Evolutionary conservation across 192 early-diverging fungal species (phyloP).

Genomic region (Podila epicladia): DNA sequence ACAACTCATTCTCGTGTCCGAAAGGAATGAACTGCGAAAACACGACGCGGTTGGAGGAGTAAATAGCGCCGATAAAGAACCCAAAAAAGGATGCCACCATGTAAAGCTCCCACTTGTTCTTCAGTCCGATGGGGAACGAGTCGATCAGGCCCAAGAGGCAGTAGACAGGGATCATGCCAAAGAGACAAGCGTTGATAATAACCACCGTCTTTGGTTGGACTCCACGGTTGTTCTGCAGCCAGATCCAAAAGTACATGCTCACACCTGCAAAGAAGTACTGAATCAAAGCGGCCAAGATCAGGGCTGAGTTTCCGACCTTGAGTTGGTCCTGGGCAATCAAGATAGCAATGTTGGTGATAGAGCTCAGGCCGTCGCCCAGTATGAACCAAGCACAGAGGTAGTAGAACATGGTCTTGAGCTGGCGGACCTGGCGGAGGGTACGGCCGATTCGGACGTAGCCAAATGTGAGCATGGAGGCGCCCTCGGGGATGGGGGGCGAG

Average conservation of each 20-base stretch:
- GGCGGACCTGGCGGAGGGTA: slow-evolving; percentile 51
- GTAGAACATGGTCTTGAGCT: slow-evolving; percentile 61
- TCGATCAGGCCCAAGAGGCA: slow-evolving; percentile 66
- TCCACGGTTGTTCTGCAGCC: slow-evolving; percentile 58
- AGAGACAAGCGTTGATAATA: slow-evolving; percentile 58
- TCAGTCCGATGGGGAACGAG: slow-evolving; percentile 58
- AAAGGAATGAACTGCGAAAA: slow-evolving; percentile 71
- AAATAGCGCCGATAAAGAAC: slow-evolving; percentile 66
- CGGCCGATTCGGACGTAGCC: slow-evolving; percentile 46
- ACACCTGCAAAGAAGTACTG: slow-evolving; percentile 60
- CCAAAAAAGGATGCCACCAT: slow-evolving; percentile 66
- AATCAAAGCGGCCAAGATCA: slow-evolving; percentile 64
- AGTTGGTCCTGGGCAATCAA: slow-evolving; percentile 64
- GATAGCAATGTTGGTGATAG: slow-evolving; percentile 60
- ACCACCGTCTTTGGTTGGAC: slow-evolving; percentile 62
- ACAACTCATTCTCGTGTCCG: slow-evolving; percentile 77
- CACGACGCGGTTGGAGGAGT: slow-evolving; percentile 66
- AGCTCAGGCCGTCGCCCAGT: slow-evolving; percentile 70
- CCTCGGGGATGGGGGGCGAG: slow-evolving; percentile 54
- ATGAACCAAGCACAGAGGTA: slow-evolving; percentile 79
- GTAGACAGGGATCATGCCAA: slow-evolving; percentile 65
- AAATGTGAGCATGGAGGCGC: slow-evolving; percentile 48
- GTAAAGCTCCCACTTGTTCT: slow-evolving; percentile 64
- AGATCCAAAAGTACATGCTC: slow-evolving; percentile 66
- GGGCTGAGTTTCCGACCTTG: slow-evolving; percentile 47